A percentile compares a stretch with the other conserved stretches of the same genome.
These are phyloP conservation scores for Xylaria sp. DNA, from an alignment of 2,329 filamentous ascomycete genomes.

Conservation along the genomic window DNA sequence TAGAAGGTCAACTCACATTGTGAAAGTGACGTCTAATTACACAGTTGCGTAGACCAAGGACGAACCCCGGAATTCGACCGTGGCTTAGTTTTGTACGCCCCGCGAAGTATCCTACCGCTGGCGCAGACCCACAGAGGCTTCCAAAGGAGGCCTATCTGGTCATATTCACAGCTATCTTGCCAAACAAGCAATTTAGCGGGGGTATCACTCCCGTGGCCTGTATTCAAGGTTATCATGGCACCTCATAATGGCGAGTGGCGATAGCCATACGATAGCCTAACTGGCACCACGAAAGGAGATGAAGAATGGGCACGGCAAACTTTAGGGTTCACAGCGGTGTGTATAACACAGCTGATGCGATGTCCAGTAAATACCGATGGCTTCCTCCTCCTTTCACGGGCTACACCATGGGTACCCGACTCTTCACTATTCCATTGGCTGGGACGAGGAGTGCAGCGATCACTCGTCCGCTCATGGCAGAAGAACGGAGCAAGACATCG, in stretches of 20 bases:
- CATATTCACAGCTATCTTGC: conserved; percentile 1
- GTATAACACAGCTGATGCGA: conserved; percentile 1
- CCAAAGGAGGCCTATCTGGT: conserved; percentile 7
- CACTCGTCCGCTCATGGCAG: neutral
- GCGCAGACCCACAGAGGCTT: conserved; percentile 11
- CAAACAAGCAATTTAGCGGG: conserved; percentile 6
- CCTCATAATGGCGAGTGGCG: conserved; percentile 2
- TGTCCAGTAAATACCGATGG: neutral
- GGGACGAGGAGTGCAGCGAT: neutral
- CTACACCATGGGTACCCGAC: neutral
- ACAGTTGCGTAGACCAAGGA: conserved; percentile 18
- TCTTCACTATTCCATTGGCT: conserved; percentile 5
- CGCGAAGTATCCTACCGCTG: conserved; percentile 5
- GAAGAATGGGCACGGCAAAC: conserved; percentile 1
- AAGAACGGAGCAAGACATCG: neutral
- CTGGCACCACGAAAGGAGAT: conserved; percentile 11
- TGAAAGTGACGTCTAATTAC: conserved; percentile 19
- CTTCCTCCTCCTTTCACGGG: neutral
- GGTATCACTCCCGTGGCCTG: conserved; percentile 1
- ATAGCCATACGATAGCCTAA: neutral
- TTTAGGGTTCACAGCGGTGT: conserved; percentile 2
- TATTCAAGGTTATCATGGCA: neutral
- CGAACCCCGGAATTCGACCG: conserved; percentile 18
- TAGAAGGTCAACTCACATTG: conserved; percentile 15
- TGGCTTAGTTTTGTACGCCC: conserved; percentile 24